These are phyloP conservation scores for Dactylis glomerata DNA, from an alignment of 176 grass and related monocot genomes.

Conservation along the genomic window DNA sequence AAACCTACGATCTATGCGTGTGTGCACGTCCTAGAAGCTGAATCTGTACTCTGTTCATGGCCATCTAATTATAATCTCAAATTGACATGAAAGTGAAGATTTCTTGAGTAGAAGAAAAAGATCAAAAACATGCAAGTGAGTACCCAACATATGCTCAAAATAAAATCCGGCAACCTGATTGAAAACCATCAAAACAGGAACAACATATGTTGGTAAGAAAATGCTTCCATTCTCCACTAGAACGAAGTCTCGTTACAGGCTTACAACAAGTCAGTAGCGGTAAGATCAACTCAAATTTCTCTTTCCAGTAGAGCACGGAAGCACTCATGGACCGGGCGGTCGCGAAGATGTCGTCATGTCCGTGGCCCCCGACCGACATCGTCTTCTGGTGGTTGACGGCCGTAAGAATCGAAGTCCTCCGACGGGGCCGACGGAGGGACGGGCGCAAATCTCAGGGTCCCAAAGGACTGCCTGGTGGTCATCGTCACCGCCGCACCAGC, in stretches of 20 bases:
- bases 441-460: neutral
- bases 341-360: neutral
- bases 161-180: neutral
- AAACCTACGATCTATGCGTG: neutral
- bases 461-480: neutral
- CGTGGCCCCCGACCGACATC: neutral
- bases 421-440: slow-evolving; percentile 29
- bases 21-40: neutral
- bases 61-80: neutral
- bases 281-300: neutral
- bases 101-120: neutral
- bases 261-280: neutral
- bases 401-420: neutral
- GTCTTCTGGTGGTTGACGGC: neutral
- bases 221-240: slow-evolving; percentile 10
- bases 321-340: neutral
- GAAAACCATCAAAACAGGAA: neutral
- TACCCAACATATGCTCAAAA: neutral
- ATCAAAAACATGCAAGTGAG: neutral
- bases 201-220: neutral
- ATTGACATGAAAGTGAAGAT: neutral
- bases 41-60: neutral
- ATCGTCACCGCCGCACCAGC: neutral
- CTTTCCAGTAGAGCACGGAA: neutral
- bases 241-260: neutral